Conservation (phyloP, 2,329 filamentous ascomycete genomes). For the Ophiostoma populinum region DNA sequence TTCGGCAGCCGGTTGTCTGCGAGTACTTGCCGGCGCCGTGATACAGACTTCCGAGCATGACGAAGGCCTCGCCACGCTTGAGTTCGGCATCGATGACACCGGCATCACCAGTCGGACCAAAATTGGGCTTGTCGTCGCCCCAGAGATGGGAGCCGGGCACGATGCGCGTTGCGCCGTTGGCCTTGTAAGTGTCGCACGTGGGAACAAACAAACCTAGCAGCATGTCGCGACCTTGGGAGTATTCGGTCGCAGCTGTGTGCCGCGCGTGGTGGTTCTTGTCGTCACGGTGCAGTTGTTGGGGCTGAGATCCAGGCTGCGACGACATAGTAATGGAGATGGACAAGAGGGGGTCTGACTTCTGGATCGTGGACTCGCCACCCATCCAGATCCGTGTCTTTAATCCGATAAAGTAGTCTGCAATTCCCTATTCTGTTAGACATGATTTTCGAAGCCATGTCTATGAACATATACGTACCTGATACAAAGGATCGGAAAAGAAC, state of each 20-base stretch:
- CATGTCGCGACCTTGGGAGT: not conserved
- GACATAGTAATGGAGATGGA: slow-evolving; percentile 1
- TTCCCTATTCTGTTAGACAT: not conserved
- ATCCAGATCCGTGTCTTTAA: not conserved
- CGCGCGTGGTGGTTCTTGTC: not conserved
- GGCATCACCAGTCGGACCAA: not conserved
- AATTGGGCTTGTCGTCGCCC: not conserved
- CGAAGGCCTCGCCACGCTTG: not conserved
- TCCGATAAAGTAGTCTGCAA: not conserved
- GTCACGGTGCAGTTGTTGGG: not conserved
- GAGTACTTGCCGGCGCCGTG: slow-evolving; percentile 1
- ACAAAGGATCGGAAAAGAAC: not conserved
- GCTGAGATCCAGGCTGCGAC: not conserved
- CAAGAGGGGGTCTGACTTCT: not conserved
- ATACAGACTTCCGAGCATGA: not conserved
- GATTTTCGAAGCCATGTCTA: too few species aligned
- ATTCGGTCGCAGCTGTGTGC: not conserved
- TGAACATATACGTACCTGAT: too few species aligned
- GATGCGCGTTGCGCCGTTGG: slow-evolving; percentile 1
- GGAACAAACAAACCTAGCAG: not conserved
- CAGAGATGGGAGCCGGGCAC: not conserved
- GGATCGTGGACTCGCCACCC: not conserved
- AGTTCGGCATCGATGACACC: not conserved
- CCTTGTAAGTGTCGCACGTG: not conserved
- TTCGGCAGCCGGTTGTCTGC: not conserved